Base-by-base conservation (phyloP, 1,139 yeast genomes). In the Zygoascus meyerae region DNA sequence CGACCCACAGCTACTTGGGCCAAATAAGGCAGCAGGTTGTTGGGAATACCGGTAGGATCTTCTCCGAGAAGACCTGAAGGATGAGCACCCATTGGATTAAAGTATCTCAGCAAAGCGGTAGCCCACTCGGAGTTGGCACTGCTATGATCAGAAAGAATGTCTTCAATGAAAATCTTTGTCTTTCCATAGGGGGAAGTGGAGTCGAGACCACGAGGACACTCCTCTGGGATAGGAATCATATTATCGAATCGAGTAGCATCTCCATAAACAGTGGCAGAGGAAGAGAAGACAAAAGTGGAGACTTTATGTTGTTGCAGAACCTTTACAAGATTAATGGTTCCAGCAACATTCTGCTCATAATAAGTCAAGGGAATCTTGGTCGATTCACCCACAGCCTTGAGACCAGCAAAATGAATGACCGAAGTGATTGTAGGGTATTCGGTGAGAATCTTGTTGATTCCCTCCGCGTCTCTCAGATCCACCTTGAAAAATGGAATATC, bases 311-410 rank as follows among this genome's bases (percentile, higher is more conserved):
- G 64, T 40, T 70, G 65, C 78, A 82, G 76, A 11, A 74, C 78
- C 51, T 74, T 70, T 54, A 85, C 63, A 53, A 86, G 70, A 48
- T 69, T 74, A 52, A 83, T 65, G 26, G 92, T 79, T 30, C 94
- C 92, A 29, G 68, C 63, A 34, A 85, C 78, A 59, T 85, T 85
- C 62, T 82, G 82, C 48, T 78, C 79, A 63, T 82, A 84, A 66
- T 85, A 85, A 40, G 66, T 71, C 50, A 83, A 71, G n/a, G 95
- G 95, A 48, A 80, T 76, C 57, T 75, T 61, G 31, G 85, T 75
- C n/a, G 87, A 80, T 64, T 85, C 94, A 34, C 89, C 92, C 33
- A 85, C 95, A 2, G 94, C 92, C 64, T 85, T 85, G 60, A 85
- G 74, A 18, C 90, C 92, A n/a, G 94, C 95, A 67, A 85, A 84